Evolutionary conservation across 371 early-diverging fungal species (phyloP).

Genomic region (Circinella umbellata): DNA sequence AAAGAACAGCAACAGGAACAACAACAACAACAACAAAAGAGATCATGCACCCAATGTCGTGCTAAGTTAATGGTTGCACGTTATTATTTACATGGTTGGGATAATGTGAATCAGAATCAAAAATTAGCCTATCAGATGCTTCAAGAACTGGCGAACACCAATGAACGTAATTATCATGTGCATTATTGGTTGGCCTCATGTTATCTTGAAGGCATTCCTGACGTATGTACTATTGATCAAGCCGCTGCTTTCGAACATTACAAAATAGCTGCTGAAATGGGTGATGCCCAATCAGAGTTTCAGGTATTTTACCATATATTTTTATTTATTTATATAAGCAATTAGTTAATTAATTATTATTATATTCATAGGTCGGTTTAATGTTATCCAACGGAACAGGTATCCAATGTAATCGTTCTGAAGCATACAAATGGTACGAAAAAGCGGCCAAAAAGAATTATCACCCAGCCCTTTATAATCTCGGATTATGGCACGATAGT

Average conservation of each 20-base stretch:
- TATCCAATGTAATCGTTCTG: constrained; percentile 41
- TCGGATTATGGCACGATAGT: constrained; percentile 59
- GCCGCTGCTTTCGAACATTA: constrained; percentile 39
- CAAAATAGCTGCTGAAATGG: constrained; percentile 34
- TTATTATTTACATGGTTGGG: constrained; percentile 44
- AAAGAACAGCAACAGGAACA: neutral
- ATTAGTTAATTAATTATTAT: neutral
- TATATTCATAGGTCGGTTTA: constrained; percentile 38
- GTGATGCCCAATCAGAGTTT: constrained; percentile 43
- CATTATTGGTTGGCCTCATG: constrained; percentile 53
- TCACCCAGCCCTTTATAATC: constrained; percentile 43
- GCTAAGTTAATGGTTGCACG: constrained; percentile 48
- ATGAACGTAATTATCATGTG: constrained; percentile 24
- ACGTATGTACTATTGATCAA: constrained; percentile 27
- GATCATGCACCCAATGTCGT: constrained; percentile 11
- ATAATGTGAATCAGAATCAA: constrained; percentile 26
- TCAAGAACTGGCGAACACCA: constrained; percentile 20
- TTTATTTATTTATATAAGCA: neutral
- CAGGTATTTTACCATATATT: constrained; percentile 31
- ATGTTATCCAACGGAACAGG: constrained; percentile 61
- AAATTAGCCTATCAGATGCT: constrained; percentile 39
- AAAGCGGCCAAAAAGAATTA: constrained; percentile 55
- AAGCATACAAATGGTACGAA: constrained; percentile 59
- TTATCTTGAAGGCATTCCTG: constrained; percentile 45
- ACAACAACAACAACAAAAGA: neutral